Percentiles rank a stretch among this genome's conserved stretches.
These are phyloP conservation scores for Epithemia pelagica DNA, from an alignment of 108 stramenopile genomes.

Conservation along the genomic window DNA sequence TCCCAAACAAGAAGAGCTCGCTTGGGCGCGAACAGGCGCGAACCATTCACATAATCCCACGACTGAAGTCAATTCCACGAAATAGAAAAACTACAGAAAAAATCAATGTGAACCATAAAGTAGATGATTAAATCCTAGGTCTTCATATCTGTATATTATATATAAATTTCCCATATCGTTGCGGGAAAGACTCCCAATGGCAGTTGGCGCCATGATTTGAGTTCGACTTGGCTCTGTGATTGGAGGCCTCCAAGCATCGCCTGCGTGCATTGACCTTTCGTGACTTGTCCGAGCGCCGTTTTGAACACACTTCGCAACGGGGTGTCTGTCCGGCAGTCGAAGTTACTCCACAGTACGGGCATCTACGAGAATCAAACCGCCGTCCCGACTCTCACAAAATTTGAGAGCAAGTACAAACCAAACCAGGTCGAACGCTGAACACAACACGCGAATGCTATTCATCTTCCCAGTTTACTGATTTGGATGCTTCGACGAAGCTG, in stretches of 20 bases:
- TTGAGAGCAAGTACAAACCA: not conserved
- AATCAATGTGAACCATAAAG: not conserved
- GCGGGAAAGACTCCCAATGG: not conserved
- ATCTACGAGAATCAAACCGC: not conserved
- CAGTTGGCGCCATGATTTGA: not conserved
- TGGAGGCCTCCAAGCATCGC: not conserved
- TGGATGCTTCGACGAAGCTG: not conserved
- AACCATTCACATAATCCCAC: not conserved
- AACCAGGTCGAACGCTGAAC: too few relatives aligned
- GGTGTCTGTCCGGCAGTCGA: not conserved
- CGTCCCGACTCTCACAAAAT: conserved; percentile 2
- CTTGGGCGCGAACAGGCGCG: conserved; percentile 1
- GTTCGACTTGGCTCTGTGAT: not conserved
- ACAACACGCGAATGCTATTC: not conserved
- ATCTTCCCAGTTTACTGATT: not conserved
- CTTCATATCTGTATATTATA: not conserved
- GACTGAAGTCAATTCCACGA: not conserved
- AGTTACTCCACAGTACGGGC: not conserved
- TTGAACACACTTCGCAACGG: not conserved
- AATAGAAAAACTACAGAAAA: not conserved
- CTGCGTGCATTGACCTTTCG: not conserved
- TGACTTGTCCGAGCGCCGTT: conserved; percentile 1
- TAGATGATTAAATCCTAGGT: too few relatives aligned
- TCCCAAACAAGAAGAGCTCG: too few relatives aligned
- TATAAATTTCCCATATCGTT: not conserved